Base-by-base conservation (phyloP, 2,329 filamentous ascomycete genomes). In the Cladosporium sp. region DNA sequence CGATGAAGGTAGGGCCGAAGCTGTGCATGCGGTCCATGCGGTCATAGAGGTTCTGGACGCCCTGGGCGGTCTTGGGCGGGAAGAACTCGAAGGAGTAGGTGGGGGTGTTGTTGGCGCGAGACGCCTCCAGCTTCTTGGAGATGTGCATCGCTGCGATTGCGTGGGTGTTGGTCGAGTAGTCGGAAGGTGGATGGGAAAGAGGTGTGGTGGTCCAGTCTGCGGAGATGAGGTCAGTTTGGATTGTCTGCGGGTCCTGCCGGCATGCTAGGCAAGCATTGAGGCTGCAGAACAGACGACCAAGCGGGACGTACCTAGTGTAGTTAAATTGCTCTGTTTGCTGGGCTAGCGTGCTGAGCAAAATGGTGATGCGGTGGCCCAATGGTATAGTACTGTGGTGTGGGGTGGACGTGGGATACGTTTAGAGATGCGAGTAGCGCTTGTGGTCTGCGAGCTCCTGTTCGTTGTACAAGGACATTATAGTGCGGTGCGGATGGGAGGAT, bases 41-140 rank as follows among this genome's bases (percentile, higher is more conserved):
- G 64, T 98, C 93, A 78, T 98, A 98, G 54, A 98, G 84, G 71
- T 98, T 98, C 75, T 98, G 93, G 10, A 98, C 92, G 79, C 93
- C 93, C 74, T 93, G 89, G 9, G 89, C 87, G 7, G 93, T 98
- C 77, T 98, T 98, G 37, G 93, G 93, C 48, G 93, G 93, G 74
- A 98, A 98, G 79, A 95, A 98, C 72, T 98, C 93, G 77, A 98
- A 98, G 55, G 93, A 98, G 78, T 96, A 96, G 68, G 90, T 93
- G 54, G 91, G 86, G 65, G 86, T 82, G 68, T 84, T 83, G 66
- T 85, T 83, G 74, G 81, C 80, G 73, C 90, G 83, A 72, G 91
- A 85, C 63, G 92, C 86, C 62, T 82, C 78, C 65, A 98, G 80
- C 79, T 96, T 96, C 64, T 93, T 84, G 62, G 86, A 88, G 79